Conservation (phyloP, 2,329 filamentous ascomycete species). For the Paraconiothyrium sp. region DNA sequence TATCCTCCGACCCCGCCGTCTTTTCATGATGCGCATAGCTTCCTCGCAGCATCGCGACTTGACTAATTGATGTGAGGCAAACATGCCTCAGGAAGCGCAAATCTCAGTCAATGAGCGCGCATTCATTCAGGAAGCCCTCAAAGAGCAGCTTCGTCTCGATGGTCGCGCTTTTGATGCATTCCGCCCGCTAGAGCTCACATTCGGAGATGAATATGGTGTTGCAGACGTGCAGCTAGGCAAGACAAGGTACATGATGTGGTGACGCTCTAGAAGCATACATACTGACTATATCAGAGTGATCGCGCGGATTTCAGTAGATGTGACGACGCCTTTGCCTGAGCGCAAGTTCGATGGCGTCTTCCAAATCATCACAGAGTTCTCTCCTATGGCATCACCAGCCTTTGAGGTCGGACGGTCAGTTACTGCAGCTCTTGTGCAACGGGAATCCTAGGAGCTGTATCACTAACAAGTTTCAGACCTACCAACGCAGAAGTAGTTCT, state of each 20-base stretch:
- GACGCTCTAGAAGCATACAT: not conserved
- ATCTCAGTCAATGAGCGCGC: slow-evolving; percentile 88
- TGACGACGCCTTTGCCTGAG: slow-evolving; percentile 84
- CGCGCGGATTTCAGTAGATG: slow-evolving; percentile 86
- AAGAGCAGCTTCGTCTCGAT: slow-evolving; percentile 83
- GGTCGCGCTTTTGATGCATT: slow-evolving; percentile 83
- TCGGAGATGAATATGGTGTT: slow-evolving; percentile 91
- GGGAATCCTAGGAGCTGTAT: slow-evolving; percentile 18
- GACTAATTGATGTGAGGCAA: slow-evolving; percentile 30
- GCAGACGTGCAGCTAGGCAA: slow-evolving; percentile 88
- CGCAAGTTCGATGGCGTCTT: slow-evolving; percentile 96
- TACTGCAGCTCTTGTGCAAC: not conserved
- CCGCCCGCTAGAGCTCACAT: slow-evolving; percentile 77
- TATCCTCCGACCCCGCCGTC: slow-evolving; percentile 36
- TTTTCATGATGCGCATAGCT: slow-evolving; percentile 29
- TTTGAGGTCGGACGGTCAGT: slow-evolving; percentile 82
- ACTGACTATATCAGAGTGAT: slow-evolving; percentile 69
- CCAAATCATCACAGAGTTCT: slow-evolving; percentile 89
- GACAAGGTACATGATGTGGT: slow-evolving; percentile 71
- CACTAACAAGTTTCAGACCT: slow-evolving; percentile 61
- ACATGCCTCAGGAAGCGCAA: slow-evolving; percentile 91
- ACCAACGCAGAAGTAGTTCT: slow-evolving; percentile 87
- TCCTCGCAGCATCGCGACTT: slow-evolving; percentile 19
- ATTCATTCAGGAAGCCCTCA: slow-evolving; percentile 84
- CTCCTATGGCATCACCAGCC: slow-evolving; percentile 88